Evolutionary conservation across 2,329 filamentous ascomycete genomes (phyloP), one percentile per base, ranked within the genome.

Genomic region (Orbilia quercus): DNA sequence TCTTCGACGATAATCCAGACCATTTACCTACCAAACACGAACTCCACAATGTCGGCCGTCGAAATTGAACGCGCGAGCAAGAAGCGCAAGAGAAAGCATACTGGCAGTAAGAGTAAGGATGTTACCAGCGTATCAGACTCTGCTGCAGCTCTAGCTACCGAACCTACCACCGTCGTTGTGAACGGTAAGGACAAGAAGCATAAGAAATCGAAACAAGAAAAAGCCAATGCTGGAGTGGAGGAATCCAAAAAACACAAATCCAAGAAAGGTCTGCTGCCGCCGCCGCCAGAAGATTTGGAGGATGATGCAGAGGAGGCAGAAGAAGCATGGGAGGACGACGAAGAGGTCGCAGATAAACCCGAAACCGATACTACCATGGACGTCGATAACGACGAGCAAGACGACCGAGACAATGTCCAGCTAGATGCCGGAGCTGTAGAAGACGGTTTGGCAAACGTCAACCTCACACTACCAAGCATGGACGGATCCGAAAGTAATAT

Each of bases 401-500:
- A 79, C 54, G 76, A 79, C 25, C 82, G 78, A 28, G 77, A 79
- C 22, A 69, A 57, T n/a, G 72, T 72, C 16, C 58, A 54, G 16
- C 36, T 72, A 14, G 45, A 80, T 53, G 77, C 80, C 7, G 79
- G 82, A 23, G 85, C 86, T 64, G 81, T 88, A 7, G 85, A 85
- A 1, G 67, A 72, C 9, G 47, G 67, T 14, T 44, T 72, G 2
- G 67, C 53, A n/a, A 84, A 85, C 7, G 77, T 80, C 72, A 79
- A 80, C 22, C 28, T 66, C 36, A 53, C 84, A 11, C 80, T 88
- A 55, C 88, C 88, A 1, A 84, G 84, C 28, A 84, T 87, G 28
- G 86, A 86, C 58, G 83, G 82, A 54, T 51, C 31, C 11, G 86
- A 89, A 65, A 88, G 89, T 20, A 84, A 89, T 78, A 87, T 88